Evolutionary conservation across 1,139 yeast species (phyloP).

Genomic region (Saccharomyces hybrid): DNA sequence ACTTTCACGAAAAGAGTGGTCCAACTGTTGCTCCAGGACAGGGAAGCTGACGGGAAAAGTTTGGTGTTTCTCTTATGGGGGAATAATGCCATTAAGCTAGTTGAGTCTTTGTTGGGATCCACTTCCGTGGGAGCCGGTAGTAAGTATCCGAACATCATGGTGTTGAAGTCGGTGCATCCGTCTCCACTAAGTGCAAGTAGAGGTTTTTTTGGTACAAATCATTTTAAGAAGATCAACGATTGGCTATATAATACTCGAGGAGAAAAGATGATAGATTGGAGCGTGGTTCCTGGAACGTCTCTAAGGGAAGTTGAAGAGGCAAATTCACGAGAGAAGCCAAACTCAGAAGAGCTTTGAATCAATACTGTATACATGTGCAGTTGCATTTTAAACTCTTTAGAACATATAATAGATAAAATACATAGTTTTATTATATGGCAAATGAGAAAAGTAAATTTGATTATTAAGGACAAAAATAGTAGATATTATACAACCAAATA

Average conservation of each 20-base stretch:
- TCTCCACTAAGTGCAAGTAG: constrained; percentile 86
- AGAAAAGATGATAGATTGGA: constrained; percentile 59
- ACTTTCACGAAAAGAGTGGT: constrained; percentile 71
- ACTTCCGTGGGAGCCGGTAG: constrained; percentile 16
- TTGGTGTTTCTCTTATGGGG: constrained; percentile 93
- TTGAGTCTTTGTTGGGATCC: constrained; percentile 39
- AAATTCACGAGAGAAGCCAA: constrained; percentile 4
- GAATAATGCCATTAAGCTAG: constrained; percentile 74
- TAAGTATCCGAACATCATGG: constrained; percentile 38
- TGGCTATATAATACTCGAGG: constrained; percentile 45
- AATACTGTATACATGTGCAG: not conserved
- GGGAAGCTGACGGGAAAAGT: constrained; percentile 38
- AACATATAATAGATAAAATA: not conserved
- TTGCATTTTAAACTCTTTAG: not conserved
- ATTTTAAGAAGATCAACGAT: constrained; percentile 63
- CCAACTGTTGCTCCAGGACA: constrained; percentile 39
- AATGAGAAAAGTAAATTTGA: not conserved
- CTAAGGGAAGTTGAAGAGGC: constrained; percentile 20
- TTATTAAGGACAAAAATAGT: not conserved
- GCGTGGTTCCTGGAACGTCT: constrained; percentile 25
- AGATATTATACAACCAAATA: not conserved
- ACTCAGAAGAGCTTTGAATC: not conserved
- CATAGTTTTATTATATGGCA: not conserved
- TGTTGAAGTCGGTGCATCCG: constrained; percentile 81
- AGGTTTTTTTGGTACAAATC: constrained; percentile 70